These are phyloP conservation scores for Dittrichia graveolens DNA, from an alignment of 129 eudicot species.

Conservation along the genomic window DNA sequence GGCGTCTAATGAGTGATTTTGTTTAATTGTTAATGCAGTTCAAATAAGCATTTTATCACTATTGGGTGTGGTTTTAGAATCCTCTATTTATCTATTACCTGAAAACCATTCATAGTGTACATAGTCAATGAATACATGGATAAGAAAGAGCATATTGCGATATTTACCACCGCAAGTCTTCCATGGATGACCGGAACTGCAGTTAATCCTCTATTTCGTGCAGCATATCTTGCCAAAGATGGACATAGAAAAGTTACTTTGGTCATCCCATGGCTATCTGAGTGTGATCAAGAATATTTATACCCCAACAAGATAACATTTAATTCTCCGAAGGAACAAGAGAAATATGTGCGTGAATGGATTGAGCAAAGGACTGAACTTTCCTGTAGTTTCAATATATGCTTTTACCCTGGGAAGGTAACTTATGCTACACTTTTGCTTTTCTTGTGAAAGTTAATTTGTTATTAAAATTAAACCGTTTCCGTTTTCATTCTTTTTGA, in stretches of 20 bases:
- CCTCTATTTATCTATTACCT: not conserved
- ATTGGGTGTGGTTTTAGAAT: not conserved
- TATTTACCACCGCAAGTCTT: conserved; percentile 96
- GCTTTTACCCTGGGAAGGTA: conserved; percentile 91
- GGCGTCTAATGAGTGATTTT: conserved; percentile 14
- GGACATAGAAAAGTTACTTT: conserved; percentile 66
- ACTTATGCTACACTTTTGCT: not conserved
- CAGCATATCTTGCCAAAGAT: conserved; percentile 85
- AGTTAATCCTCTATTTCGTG: conserved; percentile 95
- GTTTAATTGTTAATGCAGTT: conserved; percentile 31
- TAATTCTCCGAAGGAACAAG: conserved; percentile 63
- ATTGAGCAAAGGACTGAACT: conserved; percentile 75
- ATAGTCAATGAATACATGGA: conserved; percentile 56
- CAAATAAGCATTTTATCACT: conserved; percentile 15
- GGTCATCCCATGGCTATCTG: conserved; percentile 88
- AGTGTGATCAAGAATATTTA: conserved; percentile 67
- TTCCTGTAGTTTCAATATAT: conserved; percentile 52
- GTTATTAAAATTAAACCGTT: not conserved
- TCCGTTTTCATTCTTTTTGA: not conserved
- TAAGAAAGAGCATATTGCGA: conserved; percentile 79
- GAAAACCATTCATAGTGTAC: conserved; percentile 27
- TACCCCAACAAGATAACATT: conserved; percentile 74
- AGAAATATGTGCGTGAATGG: conserved; percentile 80
- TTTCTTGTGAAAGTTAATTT: not conserved
- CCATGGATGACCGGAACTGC: conserved; percentile 99